Evolutionary conservation across 176 grass and related monocot genomes (phyloP), one percentile per base, ranked within the genome.

Genomic region (Tillandsia leiboldiana): DNA sequence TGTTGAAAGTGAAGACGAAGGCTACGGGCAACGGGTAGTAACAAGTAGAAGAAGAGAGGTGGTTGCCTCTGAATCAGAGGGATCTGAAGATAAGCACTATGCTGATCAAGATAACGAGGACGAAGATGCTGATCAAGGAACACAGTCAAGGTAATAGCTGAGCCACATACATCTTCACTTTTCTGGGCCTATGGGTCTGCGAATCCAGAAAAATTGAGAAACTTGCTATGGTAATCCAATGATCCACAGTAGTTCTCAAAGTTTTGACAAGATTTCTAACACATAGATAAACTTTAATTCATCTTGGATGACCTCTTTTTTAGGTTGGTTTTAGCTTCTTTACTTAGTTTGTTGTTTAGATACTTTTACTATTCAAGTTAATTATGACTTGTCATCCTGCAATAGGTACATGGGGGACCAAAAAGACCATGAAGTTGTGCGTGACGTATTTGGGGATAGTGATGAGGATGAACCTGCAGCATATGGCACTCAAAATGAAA

Each of bases 361-460:
- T 42, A 42, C 3, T 42, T 42, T 42, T 42, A 7, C 33, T 42
- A 42, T 42, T 7, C 33, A 42, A 42, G 33, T 42, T 42, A 42
- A 3, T 2, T 61, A 23, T 61, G 2, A 18, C 62, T 24, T 85
- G 26, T 77, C 70, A 80, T 70, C 77, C 22, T 79, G 48, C 75
- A 75, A 73, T 51, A 85, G 79, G 7, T 73, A 61, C 5, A 53
- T 80, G 56, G 86, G 79, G 64, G 83, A 90, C 62, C 78, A 92
- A 77, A 78, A 75, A 65, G 84, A 92, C 24, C 70, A 90, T 27
- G 78, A 92, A 90, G 94, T 92, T 68, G 83, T 97, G 49, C 86
- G 84, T 2, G 89, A 85, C 81, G 94, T 92, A 48, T 97, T 97
- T 87, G 89, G 94, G 65, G 89, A 97, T 67, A 89, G 85, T 68